phyloP scores from a whole-genome alignment of 176 grass and related monocot genomes.

The Carex pumila region DNA sequence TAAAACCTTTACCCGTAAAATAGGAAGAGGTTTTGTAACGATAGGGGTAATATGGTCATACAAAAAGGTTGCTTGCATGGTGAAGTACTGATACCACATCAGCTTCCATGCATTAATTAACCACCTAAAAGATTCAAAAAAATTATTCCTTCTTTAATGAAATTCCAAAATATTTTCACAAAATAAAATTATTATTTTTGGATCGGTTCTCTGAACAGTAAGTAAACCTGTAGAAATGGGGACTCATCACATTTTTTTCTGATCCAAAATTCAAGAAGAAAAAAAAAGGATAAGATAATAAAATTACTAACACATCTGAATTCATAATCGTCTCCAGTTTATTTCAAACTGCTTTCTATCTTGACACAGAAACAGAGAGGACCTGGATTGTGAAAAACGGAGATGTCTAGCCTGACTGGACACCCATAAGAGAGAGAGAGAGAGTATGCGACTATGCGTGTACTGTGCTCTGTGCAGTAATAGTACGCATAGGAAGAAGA shows the following conservation, averaged over 20 bases:
- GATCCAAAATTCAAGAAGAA: neutral
- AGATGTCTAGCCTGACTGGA: neutral
- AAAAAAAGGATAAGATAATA: neutral
- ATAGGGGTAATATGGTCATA: slow-evolving; percentile 1
- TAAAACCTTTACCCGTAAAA: too few species aligned
- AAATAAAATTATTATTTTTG: neutral
- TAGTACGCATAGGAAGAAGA: neutral
- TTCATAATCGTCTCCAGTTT: neutral
- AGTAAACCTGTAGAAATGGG: neutral
- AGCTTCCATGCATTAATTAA: neutral
- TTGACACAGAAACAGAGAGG: neutral
- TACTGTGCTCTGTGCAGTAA: neutral
- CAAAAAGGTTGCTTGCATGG: neutral
- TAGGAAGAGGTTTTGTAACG: neutral
- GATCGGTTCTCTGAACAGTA: neutral
- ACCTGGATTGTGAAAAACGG: neutral
- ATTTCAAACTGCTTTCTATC: neutral
- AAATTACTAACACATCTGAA: neutral
- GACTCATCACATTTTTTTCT: neutral
- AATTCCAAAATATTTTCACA: neutral
- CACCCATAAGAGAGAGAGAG: neutral
- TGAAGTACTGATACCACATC: neutral
- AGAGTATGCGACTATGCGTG: too few species aligned
- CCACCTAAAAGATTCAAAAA: neutral
- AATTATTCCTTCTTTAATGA: neutral